These are phyloP conservation scores for Nicotiana paniculata DNA, from an alignment of 257 asterid species.

Conservation along the genomic window DNA sequence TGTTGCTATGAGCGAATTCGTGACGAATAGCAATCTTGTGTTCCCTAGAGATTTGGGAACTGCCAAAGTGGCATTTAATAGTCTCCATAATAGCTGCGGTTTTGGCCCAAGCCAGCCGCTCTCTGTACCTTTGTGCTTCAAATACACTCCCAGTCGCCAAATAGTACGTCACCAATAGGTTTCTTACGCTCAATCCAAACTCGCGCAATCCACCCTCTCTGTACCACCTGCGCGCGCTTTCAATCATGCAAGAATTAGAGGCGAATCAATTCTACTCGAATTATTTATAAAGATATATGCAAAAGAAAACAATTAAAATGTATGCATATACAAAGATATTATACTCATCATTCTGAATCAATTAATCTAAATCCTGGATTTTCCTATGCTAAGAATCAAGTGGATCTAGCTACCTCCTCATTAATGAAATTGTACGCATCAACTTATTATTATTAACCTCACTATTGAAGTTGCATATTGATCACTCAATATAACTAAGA, in stretches of 20 bases:
- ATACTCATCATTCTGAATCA: not conserved
- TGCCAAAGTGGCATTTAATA: constrained; percentile 16
- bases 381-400: not conserved
- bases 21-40: constrained; percentile 32
- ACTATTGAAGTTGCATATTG: not conserved
- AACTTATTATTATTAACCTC: too few species aligned
- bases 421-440: not conserved
- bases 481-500: not conserved
- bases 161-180: constrained; percentile 31
- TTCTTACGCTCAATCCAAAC: constrained; percentile 41
- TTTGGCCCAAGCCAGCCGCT: constrained; percentile 74
- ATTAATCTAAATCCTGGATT: not conserved
- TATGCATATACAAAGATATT: not conserved
- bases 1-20: constrained; percentile 29
- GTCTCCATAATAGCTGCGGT: constrained; percentile 45
- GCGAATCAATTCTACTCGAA: too few species aligned
- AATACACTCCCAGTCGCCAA: constrained; percentile 47
- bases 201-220: constrained; percentile 27
- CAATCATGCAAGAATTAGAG: not conserved
- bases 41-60: constrained; percentile 14
- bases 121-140: constrained; percentile 53
- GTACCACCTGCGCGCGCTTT: constrained; percentile 47
- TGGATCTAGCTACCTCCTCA: not conserved
- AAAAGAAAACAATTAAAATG: too few species aligned
- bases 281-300: too few species aligned